Percentiles rank a stretch among this genome's conserved stretches.
phyloP scores from a whole-genome alignment of 2,329 filamentous ascomycete species.

The Penicillium sp. region DNA sequence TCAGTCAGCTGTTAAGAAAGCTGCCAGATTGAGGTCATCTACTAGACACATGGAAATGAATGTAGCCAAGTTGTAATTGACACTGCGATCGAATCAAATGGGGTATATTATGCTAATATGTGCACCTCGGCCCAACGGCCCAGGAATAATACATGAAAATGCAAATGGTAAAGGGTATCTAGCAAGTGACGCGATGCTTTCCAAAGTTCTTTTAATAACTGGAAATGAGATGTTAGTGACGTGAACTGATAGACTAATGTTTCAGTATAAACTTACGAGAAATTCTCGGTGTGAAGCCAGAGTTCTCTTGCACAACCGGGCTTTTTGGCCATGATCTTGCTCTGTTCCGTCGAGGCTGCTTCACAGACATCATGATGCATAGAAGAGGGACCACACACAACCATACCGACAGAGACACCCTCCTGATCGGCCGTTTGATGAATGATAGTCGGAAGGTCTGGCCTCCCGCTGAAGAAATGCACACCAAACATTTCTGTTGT shows the following conservation, averaged over 20 bases:
- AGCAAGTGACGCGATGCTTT: background rate
- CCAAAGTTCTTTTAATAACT: constrained; percentile 1
- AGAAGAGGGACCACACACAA: constrained; percentile 22
- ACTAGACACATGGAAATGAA: background rate
- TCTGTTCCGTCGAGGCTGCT: constrained; percentile 51
- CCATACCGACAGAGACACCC: constrained; percentile 15
- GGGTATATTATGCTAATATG: background rate
- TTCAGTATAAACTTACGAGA: constrained; percentile 44
- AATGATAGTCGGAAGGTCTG: constrained; percentile 11
- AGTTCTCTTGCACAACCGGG: constrained; percentile 35
- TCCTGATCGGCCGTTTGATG: constrained; percentile 9
- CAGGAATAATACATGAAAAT: background rate
- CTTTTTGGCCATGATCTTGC: constrained; percentile 37
- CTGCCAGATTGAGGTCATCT: no score
- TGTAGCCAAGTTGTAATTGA: background rate
- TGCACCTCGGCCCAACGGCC: background rate
- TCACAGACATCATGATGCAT: constrained; percentile 50
- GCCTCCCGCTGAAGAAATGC: constrained; percentile 16
- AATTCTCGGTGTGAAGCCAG: constrained; percentile 55
- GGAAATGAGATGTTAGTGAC: background rate
- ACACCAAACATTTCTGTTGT: constrained; percentile 14
- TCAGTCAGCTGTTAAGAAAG: no score
- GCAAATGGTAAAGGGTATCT: background rate
- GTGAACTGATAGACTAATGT: background rate
- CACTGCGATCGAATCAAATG: background rate